Conservation (phyloP, 2,329 filamentous ascomycete species). For the Hirsutella minnesotensis region DNA sequence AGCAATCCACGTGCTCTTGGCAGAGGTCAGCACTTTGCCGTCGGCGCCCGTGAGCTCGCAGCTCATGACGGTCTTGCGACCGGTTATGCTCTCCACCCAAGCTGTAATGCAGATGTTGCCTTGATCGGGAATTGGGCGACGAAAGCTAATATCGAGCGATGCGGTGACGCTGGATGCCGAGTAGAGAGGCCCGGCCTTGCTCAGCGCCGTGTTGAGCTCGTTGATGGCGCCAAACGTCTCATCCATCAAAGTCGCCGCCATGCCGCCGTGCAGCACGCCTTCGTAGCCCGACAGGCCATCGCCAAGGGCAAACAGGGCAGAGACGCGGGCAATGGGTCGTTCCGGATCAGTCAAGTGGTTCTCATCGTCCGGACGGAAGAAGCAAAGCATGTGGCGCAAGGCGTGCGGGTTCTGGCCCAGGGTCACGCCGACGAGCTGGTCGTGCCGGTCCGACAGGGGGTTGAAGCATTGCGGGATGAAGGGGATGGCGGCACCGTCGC, state of each 20-base stretch:
- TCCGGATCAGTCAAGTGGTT: slow-evolving; percentile 11
- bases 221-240: slow-evolving; percentile 23
- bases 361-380: slow-evolving; percentile 17
- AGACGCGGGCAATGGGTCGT: slow-evolving; percentile 15
- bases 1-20: slow-evolving; percentile 20
- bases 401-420: slow-evolving; percentile 14
- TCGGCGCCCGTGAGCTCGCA: slow-evolving; percentile 17
- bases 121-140: slow-evolving; percentile 18
- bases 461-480: slow-evolving; percentile 22
- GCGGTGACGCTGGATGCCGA: slow-evolving; percentile 20
- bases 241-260: slow-evolving; percentile 22
- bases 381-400: slow-evolving; percentile 21
- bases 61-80: slow-evolving; percentile 19
- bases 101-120: slow-evolving; percentile 18
- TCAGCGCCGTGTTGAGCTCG: slow-evolving; percentile 22
- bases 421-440: slow-evolving; percentile 22
- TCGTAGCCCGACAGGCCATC: slow-evolving; percentile 21
- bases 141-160: slow-evolving; percentile 20
- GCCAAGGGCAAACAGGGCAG: slow-evolving; percentile 20
- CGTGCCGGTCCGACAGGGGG: slow-evolving; percentile 14
- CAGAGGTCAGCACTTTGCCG: slow-evolving; percentile 17
- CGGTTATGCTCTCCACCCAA: slow-evolving; percentile 18
- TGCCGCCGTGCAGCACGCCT: slow-evolving; percentile 23
- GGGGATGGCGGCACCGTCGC: slow-evolving; percentile 9
- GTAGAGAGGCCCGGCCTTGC: slow-evolving; percentile 17